phyloP scores from a whole-genome alignment of 345 rosid genomes.

The Arabidopsis suecica region DNA sequence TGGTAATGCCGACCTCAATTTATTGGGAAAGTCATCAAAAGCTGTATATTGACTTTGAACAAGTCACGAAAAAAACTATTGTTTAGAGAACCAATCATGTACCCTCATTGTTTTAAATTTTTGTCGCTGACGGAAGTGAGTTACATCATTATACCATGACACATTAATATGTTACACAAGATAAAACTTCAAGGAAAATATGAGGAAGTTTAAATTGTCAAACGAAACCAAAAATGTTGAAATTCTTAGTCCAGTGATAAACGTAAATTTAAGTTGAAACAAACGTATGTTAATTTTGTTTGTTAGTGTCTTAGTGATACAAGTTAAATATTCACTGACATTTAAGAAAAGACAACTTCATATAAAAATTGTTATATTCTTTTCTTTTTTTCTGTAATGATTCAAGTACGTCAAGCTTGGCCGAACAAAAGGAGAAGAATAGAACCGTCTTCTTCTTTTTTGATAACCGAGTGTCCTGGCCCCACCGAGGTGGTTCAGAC shows the following conservation, averaged over 20 bases:
- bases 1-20: not conserved
- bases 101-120: constrained; percentile 6
- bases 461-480: too few relatives aligned
- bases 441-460: too few relatives aligned
- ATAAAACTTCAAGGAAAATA: not conserved
- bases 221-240: not conserved
- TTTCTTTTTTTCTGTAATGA: not conserved
- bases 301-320: too few relatives aligned
- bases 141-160: constrained; percentile 16
- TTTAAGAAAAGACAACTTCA: constrained; percentile 1
- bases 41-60: constrained; percentile 43
- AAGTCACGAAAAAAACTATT: constrained; percentile 21
- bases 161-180: not conserved
- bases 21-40: constrained; percentile 13
- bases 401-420: not conserved
- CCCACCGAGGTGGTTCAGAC: too few relatives aligned
- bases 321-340: not conserved
- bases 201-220: not conserved
- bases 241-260: constrained; percentile 5
- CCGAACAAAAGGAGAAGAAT: too few relatives aligned
- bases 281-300: too few relatives aligned
- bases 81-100: constrained; percentile 28
- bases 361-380: not conserved
- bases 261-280: not conserved
- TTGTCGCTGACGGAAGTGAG: constrained; percentile 7